Evolutionary conservation across 257 asterid genomes (phyloP), one percentile per base, ranked within the genome.

Genomic region (Gardenia jasminoides): DNA sequence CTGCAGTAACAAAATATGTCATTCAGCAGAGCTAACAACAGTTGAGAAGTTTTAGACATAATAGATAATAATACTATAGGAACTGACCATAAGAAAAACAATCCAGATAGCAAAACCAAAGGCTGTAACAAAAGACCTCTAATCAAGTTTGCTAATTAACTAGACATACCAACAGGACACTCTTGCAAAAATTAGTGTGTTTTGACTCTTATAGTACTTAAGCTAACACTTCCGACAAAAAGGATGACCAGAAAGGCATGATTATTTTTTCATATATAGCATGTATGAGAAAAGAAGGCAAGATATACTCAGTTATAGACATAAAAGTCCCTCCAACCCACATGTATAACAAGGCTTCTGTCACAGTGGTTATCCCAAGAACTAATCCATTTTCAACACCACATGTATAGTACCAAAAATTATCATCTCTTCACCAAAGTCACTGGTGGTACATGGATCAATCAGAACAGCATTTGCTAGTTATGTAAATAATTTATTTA

Each of bases 1-100:
- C 99, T 96, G 97, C 91, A 92, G 82, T 76, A 76, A 78, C 24
- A 36, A 69, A 67, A 50, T 33, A 76, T 58, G 64, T 80, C 74
- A 74, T 79, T 83, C 31, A 61, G 72, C 72, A 82, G 43, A 82
- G 79, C 52, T 75, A 43, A 56, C 46, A 28, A n/a, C 3, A 10
- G 2, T 20, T 46, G 26, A 31, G 47, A 59, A 59, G 11, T 70
- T 46, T 9, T 26, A 4, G 72, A 79, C 19, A 47, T 65, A 54
- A 48, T 28, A 62, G 66, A 61, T 50, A 59, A 72, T 24, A 62
- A 19, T 7, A 24, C 11, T 44, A 16, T 19, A 36, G 70, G 43
- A 50, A 28, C 17, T 50, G 36, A 72, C 17, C 46, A 22, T 15
- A 39, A 19, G 8, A 12, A 61, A 61, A 59, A 39, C 74, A 76